Evolutionary conservation across 176 grass and related monocot genomes (phyloP).

Genomic region (Calamus simplicifolius): DNA sequence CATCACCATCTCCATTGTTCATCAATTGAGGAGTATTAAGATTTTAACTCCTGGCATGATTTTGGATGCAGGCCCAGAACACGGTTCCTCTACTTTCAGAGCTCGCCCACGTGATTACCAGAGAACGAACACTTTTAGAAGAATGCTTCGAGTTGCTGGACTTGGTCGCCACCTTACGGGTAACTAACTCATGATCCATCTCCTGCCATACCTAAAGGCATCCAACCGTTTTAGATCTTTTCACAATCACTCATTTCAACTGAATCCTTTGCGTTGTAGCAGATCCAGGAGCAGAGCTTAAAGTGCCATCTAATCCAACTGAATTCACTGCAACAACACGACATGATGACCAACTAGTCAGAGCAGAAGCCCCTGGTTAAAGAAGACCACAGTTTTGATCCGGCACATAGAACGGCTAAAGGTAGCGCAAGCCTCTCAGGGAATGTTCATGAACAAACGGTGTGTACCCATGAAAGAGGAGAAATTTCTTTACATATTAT

Average conservation of each 20-base stretch:
- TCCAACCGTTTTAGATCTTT: too few relatives aligned
- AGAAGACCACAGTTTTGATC: too few relatives aligned
- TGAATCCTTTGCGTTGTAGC: background rate
- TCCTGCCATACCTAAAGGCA: background rate
- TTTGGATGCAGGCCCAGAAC: slow-evolving; percentile 9
- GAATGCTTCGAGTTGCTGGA: slow-evolving; percentile 33
- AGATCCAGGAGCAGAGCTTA: slow-evolving; percentile 54
- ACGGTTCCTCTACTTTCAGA: slow-evolving; percentile 12
- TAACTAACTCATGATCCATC: background rate
- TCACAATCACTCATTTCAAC: too few relatives aligned
- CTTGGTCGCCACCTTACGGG: slow-evolving; percentile 28
- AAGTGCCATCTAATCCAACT: slow-evolving; percentile 43
- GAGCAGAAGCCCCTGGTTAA: too few relatives aligned
- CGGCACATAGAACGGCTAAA: too few relatives aligned
- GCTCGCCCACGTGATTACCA: slow-evolving; percentile 18
- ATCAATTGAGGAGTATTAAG: background rate
- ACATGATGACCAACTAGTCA: too few relatives aligned
- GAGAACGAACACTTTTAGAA: slow-evolving; percentile 24
- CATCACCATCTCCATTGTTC: too few relatives aligned
- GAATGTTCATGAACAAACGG: too few relatives aligned
- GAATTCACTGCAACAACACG: background rate
- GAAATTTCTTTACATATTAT: too few relatives aligned
- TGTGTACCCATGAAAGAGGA: too few relatives aligned
- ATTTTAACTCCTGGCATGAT: background rate
- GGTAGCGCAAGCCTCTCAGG: too few relatives aligned